A percentile compares a stretch with the other conserved stretches of the same genome.
phyloP scores from a whole-genome alignment of 2,329 filamentous ascomycete genomes.

The Juglanconis sp. region DNA sequence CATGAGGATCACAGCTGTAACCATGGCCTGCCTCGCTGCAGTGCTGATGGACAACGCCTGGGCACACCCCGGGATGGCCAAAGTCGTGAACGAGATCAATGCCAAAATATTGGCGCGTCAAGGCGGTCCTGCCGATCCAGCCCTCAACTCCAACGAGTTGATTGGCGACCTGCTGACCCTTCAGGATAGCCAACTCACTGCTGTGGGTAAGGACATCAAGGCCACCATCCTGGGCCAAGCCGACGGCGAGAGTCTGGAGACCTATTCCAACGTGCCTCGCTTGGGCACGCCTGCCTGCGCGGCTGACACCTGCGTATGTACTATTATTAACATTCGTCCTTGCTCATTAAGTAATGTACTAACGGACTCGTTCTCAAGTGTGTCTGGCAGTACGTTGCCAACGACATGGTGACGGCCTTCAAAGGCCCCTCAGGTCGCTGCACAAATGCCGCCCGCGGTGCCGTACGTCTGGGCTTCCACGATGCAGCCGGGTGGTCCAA shows the following conservation, averaged over 20 bases:
- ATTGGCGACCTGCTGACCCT: slow-evolving; percentile 39
- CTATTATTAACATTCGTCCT: background rate
- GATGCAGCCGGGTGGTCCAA: slow-evolving; percentile 45
- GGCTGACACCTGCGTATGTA: background rate
- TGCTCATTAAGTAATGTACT: background rate
- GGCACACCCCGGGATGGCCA: slow-evolving; percentile 23
- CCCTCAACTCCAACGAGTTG: slow-evolving; percentile 35
- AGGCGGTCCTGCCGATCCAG: slow-evolving; percentile 20
- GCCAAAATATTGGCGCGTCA: slow-evolving; percentile 19
- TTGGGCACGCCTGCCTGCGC: background rate
- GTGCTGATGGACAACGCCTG: slow-evolving; percentile 1
- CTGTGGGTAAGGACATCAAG: slow-evolving; percentile 35
- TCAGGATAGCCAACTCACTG: slow-evolving; percentile 28
- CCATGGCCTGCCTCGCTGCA: slow-evolving; percentile 4
- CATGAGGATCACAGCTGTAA: slow-evolving; percentile 5
- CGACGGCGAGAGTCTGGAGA: slow-evolving; percentile 12
- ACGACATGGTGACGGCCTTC: slow-evolving; percentile 36
- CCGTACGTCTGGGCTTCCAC: slow-evolving; percentile 47
- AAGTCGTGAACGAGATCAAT: slow-evolving; percentile 19
- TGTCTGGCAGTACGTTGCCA: slow-evolving; percentile 41
- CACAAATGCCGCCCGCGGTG: slow-evolving; percentile 40
- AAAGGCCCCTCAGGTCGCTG: slow-evolving; percentile 36
- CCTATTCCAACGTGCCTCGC: background rate
- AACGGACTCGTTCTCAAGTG: slow-evolving; percentile 26
- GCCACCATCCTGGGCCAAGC: slow-evolving; percentile 31